Evolutionary conservation across 2,329 filamentous ascomycete genomes (phyloP), one percentile per base, ranked within the genome.

Genomic region (Cordyceps farinosa): DNA sequence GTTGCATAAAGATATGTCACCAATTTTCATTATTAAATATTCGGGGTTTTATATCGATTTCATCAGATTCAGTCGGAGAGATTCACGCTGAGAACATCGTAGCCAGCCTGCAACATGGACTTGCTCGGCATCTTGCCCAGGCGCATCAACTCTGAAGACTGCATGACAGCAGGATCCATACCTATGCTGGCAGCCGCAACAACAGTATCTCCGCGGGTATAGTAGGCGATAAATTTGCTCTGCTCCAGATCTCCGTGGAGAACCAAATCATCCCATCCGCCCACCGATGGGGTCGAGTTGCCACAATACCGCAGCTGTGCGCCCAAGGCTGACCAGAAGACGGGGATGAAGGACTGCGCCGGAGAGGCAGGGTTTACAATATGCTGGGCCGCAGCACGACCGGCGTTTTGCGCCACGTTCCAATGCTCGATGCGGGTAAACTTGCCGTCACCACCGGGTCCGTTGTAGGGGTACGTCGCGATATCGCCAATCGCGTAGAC

Each of bases 401-500:
- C 95, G 1, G 91, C 83, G 71, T 98, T 97, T 73, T 98, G 95
- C 5, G 95, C 95, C 3, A 99, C 95, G 76, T 97, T 94, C 95
- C 95, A 99, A 75, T 99, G 95, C 81, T 99, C 95, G 72, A 98
- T 97, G 66, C 95, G 89, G 1, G 90, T 86, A 22, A 84, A 82
- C 51, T 82, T 82, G 66, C 90, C 91, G 17, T 89, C 83, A 32
- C 91, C 89, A 30, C 91, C 92, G 0, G 95, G 95, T 1, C 95
- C 95, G 74, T 91, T 84, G 79, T 99, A 99, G 0, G 95, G 95
- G 76, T 92, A 97, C 0, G 90, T 93, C 13, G 95, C 93, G 66
- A 99, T 98, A 74, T 99, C 95, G 59, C 94, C 94, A 65, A 99
- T 87, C 15, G 95, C 95, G 72, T 91, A 99, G 58, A 97, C 92